Percentiles rank a stretch among this genome's conserved stretches.
These are phyloP conservation scores for Coemansia erecta DNA, from an alignment of 192 early-diverging fungal genomes.

Conservation along the genomic window DNA sequence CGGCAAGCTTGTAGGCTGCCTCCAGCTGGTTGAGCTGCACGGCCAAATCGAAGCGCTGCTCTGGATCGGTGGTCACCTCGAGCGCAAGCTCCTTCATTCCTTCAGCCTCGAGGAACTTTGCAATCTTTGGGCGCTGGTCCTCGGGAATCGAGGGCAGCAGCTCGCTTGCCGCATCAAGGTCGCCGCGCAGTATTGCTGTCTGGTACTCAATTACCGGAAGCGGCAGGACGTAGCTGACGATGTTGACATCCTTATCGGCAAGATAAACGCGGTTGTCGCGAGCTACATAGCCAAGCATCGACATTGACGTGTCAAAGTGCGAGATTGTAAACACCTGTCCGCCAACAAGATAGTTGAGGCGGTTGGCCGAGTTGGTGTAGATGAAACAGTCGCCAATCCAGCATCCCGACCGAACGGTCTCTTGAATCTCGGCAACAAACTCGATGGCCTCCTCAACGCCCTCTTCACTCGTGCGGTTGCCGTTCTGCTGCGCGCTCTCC, in stretches of 20 bases:
- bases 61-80: slow-evolving; percentile 90
- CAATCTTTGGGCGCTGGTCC: slow-evolving; percentile 88
- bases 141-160: slow-evolving; percentile 83
- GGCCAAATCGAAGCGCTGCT: slow-evolving; percentile 95
- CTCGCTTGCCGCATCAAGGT: slow-evolving; percentile 75
- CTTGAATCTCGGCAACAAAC: slow-evolving; percentile 88
- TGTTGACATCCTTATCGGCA: slow-evolving; percentile 89
- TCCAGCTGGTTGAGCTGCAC: slow-evolving; percentile 82
- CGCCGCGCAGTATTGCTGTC: slow-evolving; percentile 93
- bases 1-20: slow-evolving; percentile 83
- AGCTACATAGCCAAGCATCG: slow-evolving; percentile 91
- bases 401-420: slow-evolving; percentile 86
- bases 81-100: slow-evolving; percentile 89
- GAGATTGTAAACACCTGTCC: slow-evolving; percentile 89
- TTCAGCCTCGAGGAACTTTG: slow-evolving; percentile 93
- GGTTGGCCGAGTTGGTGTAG: slow-evolving; percentile 86
- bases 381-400: slow-evolving; percentile 99
- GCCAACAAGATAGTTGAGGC: slow-evolving; percentile 96
- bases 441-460: slow-evolving; percentile 96
- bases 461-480: slow-evolving; percentile 76
- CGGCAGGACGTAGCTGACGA: slow-evolving; percentile 88
- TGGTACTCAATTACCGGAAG: slow-evolving; percentile 97
- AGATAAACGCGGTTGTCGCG: slow-evolving; percentile 93
- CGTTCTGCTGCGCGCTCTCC: slow-evolving; percentile 67
- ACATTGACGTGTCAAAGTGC: slow-evolving; percentile 92